Evolutionary conservation across 2,329 filamentous ascomycete species (phyloP).

Genomic region (Sporothrix brasiliensis): DNA sequence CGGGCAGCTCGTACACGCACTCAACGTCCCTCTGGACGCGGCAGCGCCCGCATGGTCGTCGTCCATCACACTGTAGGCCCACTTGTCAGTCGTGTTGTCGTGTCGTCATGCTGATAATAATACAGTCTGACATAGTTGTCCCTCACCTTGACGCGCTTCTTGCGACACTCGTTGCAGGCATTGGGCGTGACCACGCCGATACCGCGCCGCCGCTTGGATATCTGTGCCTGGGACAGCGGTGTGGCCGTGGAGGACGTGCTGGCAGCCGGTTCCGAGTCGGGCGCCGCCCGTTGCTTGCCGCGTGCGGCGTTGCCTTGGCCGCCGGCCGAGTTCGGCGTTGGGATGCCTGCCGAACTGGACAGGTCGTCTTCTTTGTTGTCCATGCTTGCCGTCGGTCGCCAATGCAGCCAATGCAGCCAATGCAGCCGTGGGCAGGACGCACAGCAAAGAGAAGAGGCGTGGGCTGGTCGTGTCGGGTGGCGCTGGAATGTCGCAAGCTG

Average conservation of each 20-base stretch:
- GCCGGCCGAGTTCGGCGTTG: background rate
- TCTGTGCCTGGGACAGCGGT: slow-evolving; percentile 9
- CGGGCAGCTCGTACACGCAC: slow-evolving; percentile 64
- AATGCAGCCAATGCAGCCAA: background rate
- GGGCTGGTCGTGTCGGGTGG: background rate
- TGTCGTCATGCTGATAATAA: too few relatives aligned
- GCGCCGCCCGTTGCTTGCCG: slow-evolving; percentile 23
- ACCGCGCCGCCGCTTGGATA: slow-evolving; percentile 55
- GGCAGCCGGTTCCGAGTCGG: slow-evolving; percentile 15
- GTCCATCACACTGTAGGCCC: slow-evolving; percentile 58
- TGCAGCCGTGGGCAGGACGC: background rate
- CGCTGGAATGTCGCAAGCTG: background rate
- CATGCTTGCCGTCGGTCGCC: background rate
- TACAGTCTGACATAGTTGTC: too few relatives aligned
- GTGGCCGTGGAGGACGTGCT: background rate
- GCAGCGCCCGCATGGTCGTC: slow-evolving; percentile 60
- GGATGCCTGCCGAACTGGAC: background rate
- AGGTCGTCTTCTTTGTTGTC: slow-evolving; percentile 20
- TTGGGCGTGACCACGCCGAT: slow-evolving; percentile 62
- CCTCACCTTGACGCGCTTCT: slow-evolving; percentile 62
- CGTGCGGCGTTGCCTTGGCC: slow-evolving; percentile 2
- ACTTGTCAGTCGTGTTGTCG: background rate
- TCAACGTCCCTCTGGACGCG: slow-evolving; percentile 57
- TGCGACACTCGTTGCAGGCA: slow-evolving; percentile 63
- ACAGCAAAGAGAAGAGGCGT: too few relatives aligned